Base-by-base conservation (phyloP, 2,329 filamentous ascomycete species). In the Colletotrichum cereale region DNA sequence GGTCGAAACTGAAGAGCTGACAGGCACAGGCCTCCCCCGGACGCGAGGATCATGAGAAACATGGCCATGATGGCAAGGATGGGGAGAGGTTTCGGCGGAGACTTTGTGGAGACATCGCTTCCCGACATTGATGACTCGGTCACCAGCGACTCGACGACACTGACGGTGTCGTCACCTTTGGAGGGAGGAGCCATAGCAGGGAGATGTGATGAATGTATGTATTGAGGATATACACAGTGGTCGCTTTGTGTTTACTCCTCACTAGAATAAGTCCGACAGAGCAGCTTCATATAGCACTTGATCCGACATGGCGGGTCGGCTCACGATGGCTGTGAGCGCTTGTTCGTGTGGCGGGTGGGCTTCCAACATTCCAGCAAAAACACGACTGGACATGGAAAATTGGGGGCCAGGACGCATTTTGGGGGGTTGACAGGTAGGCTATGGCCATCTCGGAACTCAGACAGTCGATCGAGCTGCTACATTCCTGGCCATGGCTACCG, bases 111-210 rank as follows among this genome's bases (percentile, higher is more conserved):
- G 38, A 66, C 62, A 31, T 69, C 73, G 42, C 71, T 71, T 5
- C 73, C 73, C 21, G 71, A 73, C 66, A 74, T 73, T 7, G 73
- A 74, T 0, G 73, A 73, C 47, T 73, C 71, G 18, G 71, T 73
- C 21, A 73, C 73, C 52, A 74, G 42, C 55, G 73, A 74, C 50
- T 74, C 73, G 48, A 74, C 57, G 36, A 71, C 68, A 53, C 68
- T 71, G 29, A 71, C 65, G 42, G 65, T 61, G 65, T 71, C 68
- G 34, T 71, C 68, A 11, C 29, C 58, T 63, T 71, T 71, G 57
- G 40, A 21, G 14, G 68, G 52, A 64, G 68, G 44, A 31, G 68
- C 68, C 68, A 71, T 71, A 31, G n/a, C 50, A 24, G 24, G 18
- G 34, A 16, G 50, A 36, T 62, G 44, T 29, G 11, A 31, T 29